phyloP scores from a whole-genome alignment of 352 stramenopile species.

The Discostella stelligera region DNA sequence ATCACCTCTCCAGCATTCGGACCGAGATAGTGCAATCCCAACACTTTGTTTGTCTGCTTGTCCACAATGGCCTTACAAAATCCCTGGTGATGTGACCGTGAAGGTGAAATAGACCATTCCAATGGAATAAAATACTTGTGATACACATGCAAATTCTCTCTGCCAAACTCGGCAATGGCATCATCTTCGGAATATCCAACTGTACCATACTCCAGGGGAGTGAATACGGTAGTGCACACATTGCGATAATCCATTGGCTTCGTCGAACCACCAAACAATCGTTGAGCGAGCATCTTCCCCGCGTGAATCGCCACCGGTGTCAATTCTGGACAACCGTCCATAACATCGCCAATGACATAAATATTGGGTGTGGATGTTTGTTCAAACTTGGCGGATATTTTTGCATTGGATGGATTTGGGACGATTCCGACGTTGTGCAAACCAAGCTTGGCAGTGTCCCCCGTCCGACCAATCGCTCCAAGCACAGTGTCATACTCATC shows the following conservation, averaged over 20 bases:
- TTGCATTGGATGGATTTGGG: conserved; percentile 89
- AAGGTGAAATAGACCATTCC: conserved; percentile 89
- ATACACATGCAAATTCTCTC: conserved; percentile 93
- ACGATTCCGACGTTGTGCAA: conserved; percentile 87
- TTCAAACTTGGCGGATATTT: conserved; percentile 90
- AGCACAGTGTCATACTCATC: conserved; percentile 97
- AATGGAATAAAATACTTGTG: conserved; percentile 94
- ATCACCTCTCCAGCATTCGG: conserved; percentile 94
- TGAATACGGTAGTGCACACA: conserved; percentile 91
- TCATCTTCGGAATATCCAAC: conserved; percentile 96
- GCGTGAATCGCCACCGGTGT: conserved; percentile 97
- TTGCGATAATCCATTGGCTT: conserved; percentile 92
- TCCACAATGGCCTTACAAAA: conserved; percentile 95
- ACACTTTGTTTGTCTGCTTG: conserved; percentile 83
- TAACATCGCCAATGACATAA: conserved; percentile 96
- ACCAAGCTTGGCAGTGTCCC: conserved; percentile 89
- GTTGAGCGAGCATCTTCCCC: conserved; percentile 87
- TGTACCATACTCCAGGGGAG: conserved; percentile 95
- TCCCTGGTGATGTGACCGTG: conserved; percentile 77
- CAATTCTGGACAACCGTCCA: conserved; percentile 92
- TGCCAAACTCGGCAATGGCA: conserved; percentile 87
- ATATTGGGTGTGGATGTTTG: conserved; percentile 93
- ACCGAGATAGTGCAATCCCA: conserved; percentile 98
- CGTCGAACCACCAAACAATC: conserved; percentile 84
- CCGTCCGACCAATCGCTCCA: conserved; percentile 89